phyloP scores from a whole-genome alignment of 441 rosid genomes.

The Dalechampia spathulata region DNA sequence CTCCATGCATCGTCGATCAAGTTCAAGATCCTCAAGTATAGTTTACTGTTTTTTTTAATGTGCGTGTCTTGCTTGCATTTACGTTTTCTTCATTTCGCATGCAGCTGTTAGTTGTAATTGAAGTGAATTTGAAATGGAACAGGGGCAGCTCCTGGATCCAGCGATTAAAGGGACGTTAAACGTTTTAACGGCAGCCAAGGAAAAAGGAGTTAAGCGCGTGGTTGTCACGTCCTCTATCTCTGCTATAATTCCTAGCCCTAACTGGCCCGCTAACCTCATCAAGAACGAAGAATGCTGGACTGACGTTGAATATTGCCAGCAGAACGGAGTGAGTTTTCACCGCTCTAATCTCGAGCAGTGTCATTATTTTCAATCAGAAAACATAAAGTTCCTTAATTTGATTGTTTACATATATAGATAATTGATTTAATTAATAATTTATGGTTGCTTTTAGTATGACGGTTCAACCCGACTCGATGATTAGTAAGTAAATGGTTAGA shows the following conservation, averaged over 20 bases:
- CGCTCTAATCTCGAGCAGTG: background rate
- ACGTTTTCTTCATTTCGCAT: background rate
- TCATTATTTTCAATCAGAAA: too few relatives aligned
- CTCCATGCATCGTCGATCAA: slow-evolving; percentile 71
- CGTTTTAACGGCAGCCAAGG: slow-evolving; percentile 74
- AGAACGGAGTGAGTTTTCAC: slow-evolving; percentile 45
- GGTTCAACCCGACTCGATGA: too few relatives aligned
- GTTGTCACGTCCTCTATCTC: slow-evolving; percentile 77
- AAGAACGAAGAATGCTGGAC: slow-evolving; percentile 83
- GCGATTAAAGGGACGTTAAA: slow-evolving; percentile 77
- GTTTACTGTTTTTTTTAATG: too few relatives aligned
- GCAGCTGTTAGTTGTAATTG: background rate
- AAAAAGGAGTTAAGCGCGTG: slow-evolving; percentile 63
- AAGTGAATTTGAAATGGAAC: slow-evolving; percentile 1
- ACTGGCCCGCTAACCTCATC: slow-evolving; percentile 69
- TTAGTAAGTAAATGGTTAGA: too few relatives aligned
- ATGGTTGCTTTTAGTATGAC: too few relatives aligned
- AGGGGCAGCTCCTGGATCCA: slow-evolving; percentile 77
- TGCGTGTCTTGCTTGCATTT: too few relatives aligned
- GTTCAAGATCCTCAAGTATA: slow-evolving; percentile 69
- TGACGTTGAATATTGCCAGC: slow-evolving; percentile 60
- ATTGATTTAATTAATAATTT: too few relatives aligned
- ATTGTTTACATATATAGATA: too few relatives aligned
- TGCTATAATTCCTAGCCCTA: slow-evolving; percentile 70
- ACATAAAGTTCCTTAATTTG: too few relatives aligned